Base-by-base conservation (phyloP, 139 green algal species). In the Chlamydomonas eustigma region DNA sequence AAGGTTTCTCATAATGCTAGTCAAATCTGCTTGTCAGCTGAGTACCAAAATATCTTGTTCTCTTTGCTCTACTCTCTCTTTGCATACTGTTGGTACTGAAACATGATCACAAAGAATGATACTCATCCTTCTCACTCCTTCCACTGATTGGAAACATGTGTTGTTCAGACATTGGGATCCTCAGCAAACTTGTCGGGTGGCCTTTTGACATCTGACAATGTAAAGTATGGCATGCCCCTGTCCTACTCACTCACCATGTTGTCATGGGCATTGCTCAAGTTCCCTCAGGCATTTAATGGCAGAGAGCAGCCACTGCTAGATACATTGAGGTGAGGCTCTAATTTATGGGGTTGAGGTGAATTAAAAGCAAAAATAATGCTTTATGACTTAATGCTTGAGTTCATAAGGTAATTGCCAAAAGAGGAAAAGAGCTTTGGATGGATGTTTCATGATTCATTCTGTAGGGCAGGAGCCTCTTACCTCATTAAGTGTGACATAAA, bases 181-280 rank as follows among this genome's bases (percentile, higher is more conserved):
- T 58, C 44, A 58, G 12, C 18, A 18, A 39, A 72, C 31, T 34
- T 72, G 3, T 28, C 34, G 5, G 65, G 65, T 31, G 65, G 65
- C 18, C 65, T 72, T 5, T 31, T 72, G 33, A 72, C 34, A 6
- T 72, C 65, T 31, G 65, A 72, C 65, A 5, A 72, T 34, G 65
- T 39, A 6, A 72, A 44, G 65, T 25, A 72, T 34, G 31, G 18
- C 28, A 72, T 72, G 65, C 24, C 65, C 5, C 4, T 72, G 33
- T 39, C 65, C 28, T 72, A 72, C 65, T 50, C 65, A 6, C 65
- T 72, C 65, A 72, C 65, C 65, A 72, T 72, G 65, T 34, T 72
- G 33, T 72, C 65, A 3, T 72, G 65, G 65, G 65, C 65, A 6
- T 37, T 72, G 65, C 65, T 72, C 8, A 39, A 72, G 33, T 72